Evolutionary conservation across 2,329 filamentous ascomycete species (phyloP).

Genomic region (Penicillium sp.): DNA sequence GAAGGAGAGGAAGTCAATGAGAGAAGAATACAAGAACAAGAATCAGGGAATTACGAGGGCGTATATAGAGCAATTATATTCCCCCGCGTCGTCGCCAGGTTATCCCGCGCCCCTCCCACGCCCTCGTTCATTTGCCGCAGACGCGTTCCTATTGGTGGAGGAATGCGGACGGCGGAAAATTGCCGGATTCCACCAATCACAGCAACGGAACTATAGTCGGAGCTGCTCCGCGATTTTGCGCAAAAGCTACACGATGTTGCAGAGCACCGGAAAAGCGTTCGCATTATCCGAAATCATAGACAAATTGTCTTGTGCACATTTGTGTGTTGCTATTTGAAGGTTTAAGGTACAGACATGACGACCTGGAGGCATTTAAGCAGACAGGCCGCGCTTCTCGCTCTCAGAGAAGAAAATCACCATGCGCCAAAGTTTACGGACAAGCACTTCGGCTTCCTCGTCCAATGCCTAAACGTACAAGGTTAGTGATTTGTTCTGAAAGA

Average conservation of each 20-base stretch:
- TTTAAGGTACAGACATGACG: not conserved
- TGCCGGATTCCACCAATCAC: conserved; percentile 29
- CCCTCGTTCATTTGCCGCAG: not conserved
- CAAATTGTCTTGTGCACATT: not conserved
- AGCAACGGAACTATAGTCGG: conserved; percentile 4
- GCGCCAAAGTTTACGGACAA: conserved; percentile 96
- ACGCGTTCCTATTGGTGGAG: conserved; percentile 26
- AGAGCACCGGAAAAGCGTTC: not conserved
- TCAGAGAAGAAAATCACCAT: conserved; percentile 99
- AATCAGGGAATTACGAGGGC: conserved; percentile 6
- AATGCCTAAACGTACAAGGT: conserved; percentile 62
- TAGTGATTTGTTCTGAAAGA: conserved; percentile 28
- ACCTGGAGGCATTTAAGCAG: conserved; percentile 52
- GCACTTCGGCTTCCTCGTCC: conserved; percentile 89
- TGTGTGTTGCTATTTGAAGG: not conserved
- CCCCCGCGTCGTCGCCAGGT: conserved; percentile 21
- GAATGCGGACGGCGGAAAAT: conserved; percentile 11
- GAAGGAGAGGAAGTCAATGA: not conserved
- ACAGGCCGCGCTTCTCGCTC: conserved; percentile 85
- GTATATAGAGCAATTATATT: conserved; percentile 21
- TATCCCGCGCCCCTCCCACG: conserved; percentile 19
- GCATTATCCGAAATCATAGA: not conserved
- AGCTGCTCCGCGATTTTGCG: conserved; percentile 19
- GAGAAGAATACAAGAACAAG: conserved; percentile 4
- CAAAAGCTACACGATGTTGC: not conserved